Base-by-base conservation (phyloP, 2,329 filamentous ascomycete species). In the Malbranchea zuffiana region DNA sequence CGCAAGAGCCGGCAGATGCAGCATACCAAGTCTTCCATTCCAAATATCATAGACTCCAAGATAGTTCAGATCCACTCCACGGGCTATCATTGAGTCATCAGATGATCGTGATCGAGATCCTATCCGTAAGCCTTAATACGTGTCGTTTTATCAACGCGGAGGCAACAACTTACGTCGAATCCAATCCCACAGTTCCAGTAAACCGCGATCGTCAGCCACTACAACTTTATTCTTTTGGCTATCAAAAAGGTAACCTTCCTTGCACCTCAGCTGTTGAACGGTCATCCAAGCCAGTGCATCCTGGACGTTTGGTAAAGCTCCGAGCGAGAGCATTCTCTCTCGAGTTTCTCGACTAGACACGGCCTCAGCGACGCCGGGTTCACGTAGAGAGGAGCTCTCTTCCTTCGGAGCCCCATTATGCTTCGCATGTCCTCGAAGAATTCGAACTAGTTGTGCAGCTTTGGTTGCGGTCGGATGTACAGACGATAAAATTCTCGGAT, bases 131-230 rank as follows among this genome's bases (percentile, higher is more conserved):
- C n/a, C n/a, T 13, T n/a, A 12, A 35, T 52, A 33, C 49, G 46
- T 29, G 19, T 6, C 32, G 6, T 4, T 13, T 26, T 19, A 40
- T 32, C 13, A 37, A 39, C 5, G 20, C 24, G 26, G 5, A 19
- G 8, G n/a, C 3, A n/a, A 11, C 3, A 15, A 47, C 62, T 47
- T 50, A 64, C 72, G 66, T 42, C 68, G 60, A 21, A 78, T 56
- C 52, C 73, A 71, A 29, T 63, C 63, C 75, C 75, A 80, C 21
- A 78, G 61, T 5, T 69, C 68, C 36, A 72, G 68, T 4, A 79
- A 59, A 52, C 65, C 66, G 31, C 64, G 65, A 46, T 78, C 68
- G 35, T 76, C 72, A 2, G 62, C 56, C 3, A 75, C 57, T 17
- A 79, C 68, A 5, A 59, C 52, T 43, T 66, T 66, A 45, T 79